Base-by-base conservation (phyloP, 352 stramenopile species). In the Globisporangium solare region DNA sequence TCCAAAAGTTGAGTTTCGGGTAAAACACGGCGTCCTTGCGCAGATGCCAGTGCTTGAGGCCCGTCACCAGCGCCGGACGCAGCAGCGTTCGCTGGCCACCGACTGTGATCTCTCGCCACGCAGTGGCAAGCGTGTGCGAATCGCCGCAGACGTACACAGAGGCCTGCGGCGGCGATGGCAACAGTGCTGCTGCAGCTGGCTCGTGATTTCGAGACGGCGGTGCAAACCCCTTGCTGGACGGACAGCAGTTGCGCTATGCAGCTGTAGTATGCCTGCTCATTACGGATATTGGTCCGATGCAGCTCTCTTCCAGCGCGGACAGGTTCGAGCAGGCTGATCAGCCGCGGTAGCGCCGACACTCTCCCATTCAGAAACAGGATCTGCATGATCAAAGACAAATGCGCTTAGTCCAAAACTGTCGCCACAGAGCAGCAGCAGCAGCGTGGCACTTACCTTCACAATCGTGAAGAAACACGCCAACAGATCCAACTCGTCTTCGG, bases 11-110 rank as follows among this genome's bases (percentile, higher is more conserved):
- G 20, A 76, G 62, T 62, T 97, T 95, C 1, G 95, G 94, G 69
- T 98, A 98, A 56, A 98, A 98, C 7, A 65, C 68, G 7, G 80
- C 89, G 17, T 89, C 76, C 32, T 75, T 68, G 5, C 92, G 75
- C 41, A 97, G 70, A 65, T 98, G 93, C 90, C 80, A 98, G 58
- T 97, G 89, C 68, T 98, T 98, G 17, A 98, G 74, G 27, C 93
- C 93, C 15, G 95, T 98, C 3, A 97, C 82, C 0, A 97, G 67
- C 17, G 83, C 83, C 21, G 94, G 92, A 45, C 65, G 59, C 57
- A 86, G 35, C 46, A 68, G 45, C 18, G 61, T 59, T 6, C 39
- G 10, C 17, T 64, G 31, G 0, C 52, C 61, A 12, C 62, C 39
- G 0, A 86, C 37, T 1, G 47, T 48, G 7, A 93, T 67, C 17